A percentile compares a stretch with the other conserved stretches of the same genome.
These are phyloP conservation scores for Xylaria flabelliformis DNA, from an alignment of 495 filamentous ascomycete genomes.

Conservation along the genomic window DNA sequence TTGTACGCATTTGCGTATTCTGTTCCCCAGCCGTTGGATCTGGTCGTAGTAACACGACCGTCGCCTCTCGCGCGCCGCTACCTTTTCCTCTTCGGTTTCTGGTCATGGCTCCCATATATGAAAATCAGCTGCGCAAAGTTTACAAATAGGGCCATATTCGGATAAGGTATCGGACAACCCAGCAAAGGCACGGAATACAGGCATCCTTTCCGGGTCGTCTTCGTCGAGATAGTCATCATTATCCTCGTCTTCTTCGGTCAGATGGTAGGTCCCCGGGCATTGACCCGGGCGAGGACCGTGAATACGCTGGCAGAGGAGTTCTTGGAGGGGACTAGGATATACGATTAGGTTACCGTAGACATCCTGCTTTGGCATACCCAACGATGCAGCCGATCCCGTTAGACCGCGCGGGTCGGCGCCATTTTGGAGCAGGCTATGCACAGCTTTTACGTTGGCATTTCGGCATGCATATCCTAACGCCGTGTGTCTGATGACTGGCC, in stretches of 20 bases:
- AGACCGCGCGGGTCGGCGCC: constrained; percentile 11
- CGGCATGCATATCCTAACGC: constrained; percentile 10
- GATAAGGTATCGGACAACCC: not conserved
- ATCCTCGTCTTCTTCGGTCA: constrained; percentile 17
- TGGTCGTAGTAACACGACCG: constrained; percentile 15
- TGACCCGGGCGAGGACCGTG: constrained; percentile 3
- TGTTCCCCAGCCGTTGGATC: not conserved
- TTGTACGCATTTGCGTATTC: not conserved
- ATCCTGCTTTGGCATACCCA: not conserved
- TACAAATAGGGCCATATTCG: not conserved
- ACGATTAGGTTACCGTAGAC: not conserved
- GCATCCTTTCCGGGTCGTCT: not conserved
- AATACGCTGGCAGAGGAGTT: constrained; percentile 9
- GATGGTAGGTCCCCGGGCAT: constrained; percentile 16
- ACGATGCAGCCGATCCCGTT: not conserved
- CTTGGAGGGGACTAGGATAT: constrained; percentile 12
- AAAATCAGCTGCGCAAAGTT: not conserved
- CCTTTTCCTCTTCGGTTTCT: constrained; percentile 1
- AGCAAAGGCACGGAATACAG: not conserved
- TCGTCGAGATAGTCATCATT: constrained; percentile 3
- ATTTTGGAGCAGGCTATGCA: not conserved
- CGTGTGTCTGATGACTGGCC: constrained; percentile 1
- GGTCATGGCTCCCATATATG: constrained; percentile 11
- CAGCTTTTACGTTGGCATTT: constrained; percentile 16
- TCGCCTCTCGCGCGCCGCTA: not conserved